A percentile compares a stretch with the other conserved stretches of the same genome.
phyloP scores from a whole-genome alignment of 345 rosid genomes.

The Acer saccharum region DNA sequence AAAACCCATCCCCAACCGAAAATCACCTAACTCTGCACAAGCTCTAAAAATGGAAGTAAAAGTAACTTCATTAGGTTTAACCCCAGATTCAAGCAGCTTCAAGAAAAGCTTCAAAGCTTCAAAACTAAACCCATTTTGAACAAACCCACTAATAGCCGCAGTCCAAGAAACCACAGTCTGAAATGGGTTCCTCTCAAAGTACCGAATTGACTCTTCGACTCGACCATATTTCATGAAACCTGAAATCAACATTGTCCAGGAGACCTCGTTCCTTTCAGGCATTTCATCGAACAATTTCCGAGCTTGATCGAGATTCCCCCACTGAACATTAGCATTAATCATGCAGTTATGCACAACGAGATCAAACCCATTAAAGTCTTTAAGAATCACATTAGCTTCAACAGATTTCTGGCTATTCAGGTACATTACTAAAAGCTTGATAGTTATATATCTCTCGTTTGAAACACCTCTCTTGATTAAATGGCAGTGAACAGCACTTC shows the following conservation, averaged over 20 bases:
- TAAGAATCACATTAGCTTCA: conserved; percentile 46
- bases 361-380: conserved; percentile 51
- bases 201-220: conserved; percentile 50
- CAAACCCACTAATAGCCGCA: conserved; percentile 54
- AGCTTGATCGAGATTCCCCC: conserved; percentile 53
- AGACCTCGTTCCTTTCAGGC: conserved; percentile 56
- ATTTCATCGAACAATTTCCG: conserved; percentile 56
- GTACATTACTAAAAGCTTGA: conserved; percentile 57
- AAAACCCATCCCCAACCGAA: conserved; percentile 39
- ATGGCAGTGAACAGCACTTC: conserved; percentile 45
- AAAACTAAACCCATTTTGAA: conserved; percentile 42
- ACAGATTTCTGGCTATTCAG: conserved; percentile 31
- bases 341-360: conserved; percentile 50
- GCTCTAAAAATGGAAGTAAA: conserved; percentile 49
- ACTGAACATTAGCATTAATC: conserved; percentile 31
- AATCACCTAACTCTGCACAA: conserved; percentile 38
- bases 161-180: conserved; percentile 59
- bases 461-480: conserved; percentile 47
- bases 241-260: conserved; percentile 59
- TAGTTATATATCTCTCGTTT: conserved; percentile 41
- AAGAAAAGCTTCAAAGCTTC: conserved; percentile 50
- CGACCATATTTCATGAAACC: conserved; percentile 56
- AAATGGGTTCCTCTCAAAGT: conserved; percentile 54
- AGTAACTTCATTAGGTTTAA: conserved; percentile 52
- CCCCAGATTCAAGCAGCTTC: conserved; percentile 40